Base-by-base conservation (phyloP, 2,329 filamentous ascomycete genomes). In the Mollisiaceae sp. region DNA sequence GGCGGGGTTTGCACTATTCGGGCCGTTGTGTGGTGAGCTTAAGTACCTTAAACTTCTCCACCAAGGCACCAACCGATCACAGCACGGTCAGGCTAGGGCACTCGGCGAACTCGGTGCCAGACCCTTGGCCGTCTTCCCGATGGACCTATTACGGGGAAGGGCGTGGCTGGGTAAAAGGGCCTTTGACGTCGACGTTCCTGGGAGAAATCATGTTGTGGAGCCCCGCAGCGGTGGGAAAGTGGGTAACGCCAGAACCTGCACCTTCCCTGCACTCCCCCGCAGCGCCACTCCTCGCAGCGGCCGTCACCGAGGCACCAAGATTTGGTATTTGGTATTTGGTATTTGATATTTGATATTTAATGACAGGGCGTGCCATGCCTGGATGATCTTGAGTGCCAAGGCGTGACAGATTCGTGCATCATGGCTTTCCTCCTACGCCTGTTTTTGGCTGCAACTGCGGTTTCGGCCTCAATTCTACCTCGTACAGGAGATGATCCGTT, bases 361-460 rank as follows among this genome's bases (percentile, higher is more conserved):
- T 8, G 45, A 24, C 12, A 11, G 14, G 11, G 45, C n/a, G 15
- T 20, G 45, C 45, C 45, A 11, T 8, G 3, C 5, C 8, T 50
- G 9, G 24, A 54, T 11, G 18, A 3, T 18, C 18, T 22, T 39
- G 55, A 9, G 27, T 22, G 35, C 12, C 8, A n/a, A 22, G 11
- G n/a, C 45, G 24, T 4, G 8, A 8, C 24, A 2, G 12, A 12
- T 15, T 35, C 38, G 47, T 58, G 65, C 11, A 64, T 45, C 60
- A 71, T 71, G 69, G 64, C 52, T 55, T 39, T 67, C 54, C n/a
- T 68, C 6, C 36, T 71, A n/a, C 54, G 63, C 11, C 70, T 60
- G 65, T 38, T 66, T 32, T 24, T 69, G 18, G 68, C 65, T 45
- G 50, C 63, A 35, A 54, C 67, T 3, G 62, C 50, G 32, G 65